Conservation (phyloP, 139 green algal genomes). For the Tetratostichococcus sp. region DNA sequence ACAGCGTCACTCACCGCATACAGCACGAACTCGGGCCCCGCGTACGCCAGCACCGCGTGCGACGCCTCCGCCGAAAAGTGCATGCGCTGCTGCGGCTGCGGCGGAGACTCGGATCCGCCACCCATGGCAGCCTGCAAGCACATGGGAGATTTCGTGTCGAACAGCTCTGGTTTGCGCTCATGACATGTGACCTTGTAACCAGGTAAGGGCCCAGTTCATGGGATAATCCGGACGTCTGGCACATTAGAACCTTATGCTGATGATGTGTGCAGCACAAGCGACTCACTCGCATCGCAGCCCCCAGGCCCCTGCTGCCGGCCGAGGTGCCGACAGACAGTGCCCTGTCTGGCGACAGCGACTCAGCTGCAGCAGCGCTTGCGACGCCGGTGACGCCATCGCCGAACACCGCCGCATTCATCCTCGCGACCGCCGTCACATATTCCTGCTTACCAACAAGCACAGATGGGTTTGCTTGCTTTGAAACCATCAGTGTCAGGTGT, state of each 20-base stretch:
- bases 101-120: neutral
- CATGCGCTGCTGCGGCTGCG: neutral
- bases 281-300: too few species aligned
- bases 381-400: neutral
- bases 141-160: too few species aligned
- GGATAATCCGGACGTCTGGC: too few species aligned
- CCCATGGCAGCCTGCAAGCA: too few species aligned
- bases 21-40: slow-evolving; percentile 20
- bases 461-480: neutral
- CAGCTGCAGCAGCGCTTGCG: neutral
- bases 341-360: neutral
- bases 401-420: slow-evolving; percentile 11
- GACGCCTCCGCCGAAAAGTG: neutral
- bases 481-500: too few species aligned
- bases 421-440: slow-evolving; percentile 8
- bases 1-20: slow-evolving; percentile 10
- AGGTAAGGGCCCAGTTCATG: too few species aligned
- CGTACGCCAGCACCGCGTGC: slow-evolving; percentile 13
- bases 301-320: neutral
- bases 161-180: too few species aligned
- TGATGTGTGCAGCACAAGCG: too few species aligned
- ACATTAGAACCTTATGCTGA: too few species aligned
- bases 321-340: neutral
- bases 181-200: too few species aligned
- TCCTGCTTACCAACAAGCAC: neutral